Percentiles rank a stretch among this genome's conserved stretches.
These are phyloP conservation scores for Capronia coronata DNA, from an alignment of 2,329 filamentous ascomycete genomes.

Conservation along the genomic window DNA sequence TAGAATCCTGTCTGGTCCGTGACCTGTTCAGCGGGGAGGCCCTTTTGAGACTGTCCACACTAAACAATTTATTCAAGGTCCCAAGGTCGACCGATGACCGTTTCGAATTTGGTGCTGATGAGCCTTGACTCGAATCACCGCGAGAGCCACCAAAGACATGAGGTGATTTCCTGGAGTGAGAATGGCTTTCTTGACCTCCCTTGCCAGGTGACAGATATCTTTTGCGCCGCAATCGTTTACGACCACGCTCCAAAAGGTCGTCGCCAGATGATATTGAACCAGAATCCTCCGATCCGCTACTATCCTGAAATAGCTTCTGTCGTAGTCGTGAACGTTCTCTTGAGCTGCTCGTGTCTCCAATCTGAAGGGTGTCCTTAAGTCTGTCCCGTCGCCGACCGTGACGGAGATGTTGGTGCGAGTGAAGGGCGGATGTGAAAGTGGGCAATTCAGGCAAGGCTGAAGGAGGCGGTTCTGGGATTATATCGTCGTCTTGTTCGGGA, in stretches of 20 bases:
- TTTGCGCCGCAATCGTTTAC: slow-evolving; percentile 19
- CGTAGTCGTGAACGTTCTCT: slow-evolving; percentile 16
- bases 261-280: slow-evolving; percentile 15
- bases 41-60: slow-evolving; percentile 14
- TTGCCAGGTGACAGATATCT: slow-evolving; percentile 5
- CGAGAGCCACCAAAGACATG: neutral
- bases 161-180: slow-evolving; percentile 4
- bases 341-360: slow-evolving; percentile 17
- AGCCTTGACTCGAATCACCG: slow-evolving; percentile 18
- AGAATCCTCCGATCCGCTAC: slow-evolving; percentile 22
- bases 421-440: slow-evolving; percentile 26
- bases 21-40: slow-evolving; percentile 14
- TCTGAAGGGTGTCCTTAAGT: slow-evolving; percentile 21
- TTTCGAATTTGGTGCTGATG: slow-evolving; percentile 22
- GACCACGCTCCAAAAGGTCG: slow-evolving; percentile 16
- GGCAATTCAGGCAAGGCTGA: slow-evolving; percentile 24
- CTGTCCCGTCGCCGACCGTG: slow-evolving; percentile 15
- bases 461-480: slow-evolving; percentile 20
- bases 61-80: slow-evolving; percentile 16
- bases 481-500: slow-evolving; percentile 2
- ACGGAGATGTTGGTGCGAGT: slow-evolving; percentile 6
- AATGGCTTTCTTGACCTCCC: slow-evolving; percentile 1
- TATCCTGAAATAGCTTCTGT: slow-evolving; percentile 21
- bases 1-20: slow-evolving; percentile 12
- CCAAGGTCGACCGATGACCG: slow-evolving; percentile 21